phyloP scores from a whole-genome alignment of 192 early-diverging fungal genomes.

The Physocladia obscura region DNA sequence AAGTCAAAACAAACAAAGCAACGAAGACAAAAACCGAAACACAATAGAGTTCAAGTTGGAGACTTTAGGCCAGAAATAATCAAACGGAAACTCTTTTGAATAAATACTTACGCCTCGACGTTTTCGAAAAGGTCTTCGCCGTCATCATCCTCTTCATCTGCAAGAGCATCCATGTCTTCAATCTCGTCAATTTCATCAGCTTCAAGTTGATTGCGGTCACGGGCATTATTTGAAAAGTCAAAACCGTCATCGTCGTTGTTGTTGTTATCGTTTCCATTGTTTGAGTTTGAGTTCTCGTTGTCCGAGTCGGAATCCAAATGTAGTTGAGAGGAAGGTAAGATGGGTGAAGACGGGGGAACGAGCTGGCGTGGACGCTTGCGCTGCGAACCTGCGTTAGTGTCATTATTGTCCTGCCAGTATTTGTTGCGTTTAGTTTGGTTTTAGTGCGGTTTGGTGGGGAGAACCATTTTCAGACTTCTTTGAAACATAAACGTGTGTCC shows the following conservation, averaged over 20 bases:
- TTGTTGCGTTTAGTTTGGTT: no score
- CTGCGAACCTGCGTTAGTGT: neutral
- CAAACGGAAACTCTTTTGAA: no score
- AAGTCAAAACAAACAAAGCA: neutral
- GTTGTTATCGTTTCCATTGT: no score
- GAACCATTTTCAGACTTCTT: no score
- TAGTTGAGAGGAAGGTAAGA: neutral
- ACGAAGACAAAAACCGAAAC: neutral
- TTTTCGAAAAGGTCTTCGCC: slow-evolving; percentile 90
- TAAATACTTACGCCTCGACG: slow-evolving; percentile 86
- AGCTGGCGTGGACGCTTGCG: neutral
- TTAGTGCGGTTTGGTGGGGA: no score
- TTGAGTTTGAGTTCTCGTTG: no score
- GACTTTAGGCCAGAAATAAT: no score
- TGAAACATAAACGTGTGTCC: no score
- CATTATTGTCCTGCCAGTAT: no score
- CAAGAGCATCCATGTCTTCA: slow-evolving; percentile 39
- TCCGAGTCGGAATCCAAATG: neutral
- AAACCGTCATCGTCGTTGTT: neutral
- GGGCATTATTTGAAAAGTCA: slow-evolving; percentile 40
- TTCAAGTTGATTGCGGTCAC: slow-evolving; percentile 45
- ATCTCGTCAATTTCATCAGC: slow-evolving; percentile 57
- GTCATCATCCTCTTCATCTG: slow-evolving; percentile 64
- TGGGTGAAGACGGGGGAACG: slow-evolving; percentile 2
- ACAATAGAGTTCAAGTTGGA: no score